Base-by-base conservation (phyloP, 768 basidiomycete species). In the Jaapia argillacea region DNA sequence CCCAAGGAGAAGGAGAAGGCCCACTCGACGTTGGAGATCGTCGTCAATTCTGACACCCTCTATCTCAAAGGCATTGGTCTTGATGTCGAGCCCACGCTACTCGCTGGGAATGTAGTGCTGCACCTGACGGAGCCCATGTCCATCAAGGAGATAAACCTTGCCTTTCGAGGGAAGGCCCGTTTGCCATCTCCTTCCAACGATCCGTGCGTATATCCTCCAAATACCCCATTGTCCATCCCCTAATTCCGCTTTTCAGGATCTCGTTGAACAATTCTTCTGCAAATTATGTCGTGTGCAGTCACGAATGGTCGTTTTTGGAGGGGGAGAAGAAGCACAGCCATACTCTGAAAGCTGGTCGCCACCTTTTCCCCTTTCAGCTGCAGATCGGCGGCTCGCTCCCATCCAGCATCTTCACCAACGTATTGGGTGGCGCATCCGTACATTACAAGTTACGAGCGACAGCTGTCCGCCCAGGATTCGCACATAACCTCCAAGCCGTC, bases 301-400 rank as follows among this genome's bases (percentile, higher is more conserved):
- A 93, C 55, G 86, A 91, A 48, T 93, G 89, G 91, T 85, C 86
- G 13, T 93, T 96, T 67, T 79, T 94, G 40, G 83, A 89, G 53
- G 85, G 86, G 45, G 78, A 81, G 53, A 85, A 79, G 60, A 72
- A 70, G 33, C 81, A 84, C 54, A 68, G 74, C 7, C 90, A 88
- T 54, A 97, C 92, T 0, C 80, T 97, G 58, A 96, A 97, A 65
- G 90, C 92, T n/a, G 94, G 94, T 12, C 80, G 79, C 26, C 94
- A 98, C 58, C 64, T 79, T 21, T 97, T 97, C 62, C 93, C 93
- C 20, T 98, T 98, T 66, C 80, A 81, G 51, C 75, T 96, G 45
- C 78, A 83, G 47, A 69, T 97, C 23, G 87, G 88, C 20, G 89
- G 88, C 28, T 77, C 81, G 4, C 70, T 96, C 2, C 94, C 94